These are phyloP conservation scores for Suillus alpinus DNA, from an alignment of 768 basidiomycete genomes.

Conservation along the genomic window DNA sequence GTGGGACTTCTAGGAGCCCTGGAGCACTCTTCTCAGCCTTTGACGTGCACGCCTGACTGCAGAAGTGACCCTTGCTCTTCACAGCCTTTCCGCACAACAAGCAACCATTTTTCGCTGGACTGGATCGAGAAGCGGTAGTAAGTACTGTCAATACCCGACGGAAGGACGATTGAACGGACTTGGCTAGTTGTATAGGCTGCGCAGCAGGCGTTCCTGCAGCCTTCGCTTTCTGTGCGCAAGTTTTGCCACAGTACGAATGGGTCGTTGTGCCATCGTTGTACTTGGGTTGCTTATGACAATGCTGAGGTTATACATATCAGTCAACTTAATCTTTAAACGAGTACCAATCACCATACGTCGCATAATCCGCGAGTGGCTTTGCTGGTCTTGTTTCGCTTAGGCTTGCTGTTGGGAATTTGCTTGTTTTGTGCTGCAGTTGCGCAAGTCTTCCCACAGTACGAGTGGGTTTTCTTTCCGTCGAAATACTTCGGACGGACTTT, in stretches of 20 bases:
- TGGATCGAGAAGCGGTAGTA: slow-evolving; percentile 30
- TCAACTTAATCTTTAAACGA: background rate
- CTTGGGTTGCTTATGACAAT: slow-evolving; percentile 59
- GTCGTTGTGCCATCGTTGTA: slow-evolving; percentile 54
- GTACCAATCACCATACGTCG: slow-evolving; percentile 38
- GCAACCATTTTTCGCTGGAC: slow-evolving; percentile 44
- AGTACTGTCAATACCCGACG: slow-evolving; percentile 28
- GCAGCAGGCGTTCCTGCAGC: slow-evolving; percentile 18
- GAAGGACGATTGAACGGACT: slow-evolving; percentile 26
- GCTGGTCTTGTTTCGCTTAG: slow-evolving; percentile 24
- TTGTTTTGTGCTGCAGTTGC: slow-evolving; percentile 32
- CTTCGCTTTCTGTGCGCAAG: slow-evolving; percentile 52
- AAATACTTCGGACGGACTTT: slow-evolving; percentile 52
- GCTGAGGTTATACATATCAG: slow-evolving; percentile 33
- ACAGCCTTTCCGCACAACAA: slow-evolving; percentile 57
- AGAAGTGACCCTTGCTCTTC: slow-evolving; percentile 63
- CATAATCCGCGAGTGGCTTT: slow-evolving; percentile 41
- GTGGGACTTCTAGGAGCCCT: slow-evolving; percentile 56
- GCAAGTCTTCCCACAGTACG: slow-evolving; percentile 59
- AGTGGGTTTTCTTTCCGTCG: slow-evolving; percentile 54
- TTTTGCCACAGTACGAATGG: slow-evolving; percentile 63
- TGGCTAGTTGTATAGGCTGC: slow-evolving; percentile 20
- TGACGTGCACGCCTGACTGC: slow-evolving; percentile 51
- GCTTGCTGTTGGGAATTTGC: slow-evolving; percentile 15
- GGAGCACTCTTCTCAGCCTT: slow-evolving; percentile 55